phyloP scores from a whole-genome alignment of 2,329 filamentous ascomycete genomes.

The Aspergillus nomiae region DNA sequence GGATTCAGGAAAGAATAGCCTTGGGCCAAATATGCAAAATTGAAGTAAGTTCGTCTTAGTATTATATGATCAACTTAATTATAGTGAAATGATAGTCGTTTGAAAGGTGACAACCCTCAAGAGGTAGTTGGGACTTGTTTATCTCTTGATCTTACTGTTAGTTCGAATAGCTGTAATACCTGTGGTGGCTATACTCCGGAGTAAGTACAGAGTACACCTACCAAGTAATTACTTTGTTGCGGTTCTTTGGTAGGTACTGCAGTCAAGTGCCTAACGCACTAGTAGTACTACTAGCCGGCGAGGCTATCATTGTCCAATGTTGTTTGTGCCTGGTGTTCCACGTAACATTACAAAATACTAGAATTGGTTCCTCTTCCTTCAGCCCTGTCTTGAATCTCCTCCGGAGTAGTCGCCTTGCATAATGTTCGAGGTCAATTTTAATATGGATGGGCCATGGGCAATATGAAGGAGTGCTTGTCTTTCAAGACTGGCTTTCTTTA shows the following conservation, averaged over 20 bases:
- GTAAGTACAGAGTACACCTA: not conserved
- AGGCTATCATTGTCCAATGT: not conserved
- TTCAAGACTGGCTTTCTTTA: not conserved
- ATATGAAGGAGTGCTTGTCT: not conserved
- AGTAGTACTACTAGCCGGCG: not conserved
- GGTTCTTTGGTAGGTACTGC: not conserved
- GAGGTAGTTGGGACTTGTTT: not conserved
- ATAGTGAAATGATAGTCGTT: not conserved
- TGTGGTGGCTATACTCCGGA: not conserved
- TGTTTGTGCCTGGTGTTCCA: not conserved
- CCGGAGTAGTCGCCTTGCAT: not conserved
- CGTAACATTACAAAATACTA: not conserved
- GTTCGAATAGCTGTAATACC: not conserved
- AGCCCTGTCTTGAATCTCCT: not conserved
- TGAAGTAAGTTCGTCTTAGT: not conserved
- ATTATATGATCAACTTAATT: not conserved
- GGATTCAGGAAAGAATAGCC: not conserved
- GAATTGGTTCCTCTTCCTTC: not conserved
- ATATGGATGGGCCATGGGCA: not conserved
- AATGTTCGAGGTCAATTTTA: not conserved
- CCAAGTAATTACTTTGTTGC: not conserved
- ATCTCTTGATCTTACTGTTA: not conserved
- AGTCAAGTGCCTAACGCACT: not conserved
- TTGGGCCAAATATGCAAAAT: not conserved
- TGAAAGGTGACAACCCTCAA: not conserved